phyloP scores from a whole-genome alignment of 2,329 filamentous ascomycete genomes.

The Juglanconis juglandina region DNA sequence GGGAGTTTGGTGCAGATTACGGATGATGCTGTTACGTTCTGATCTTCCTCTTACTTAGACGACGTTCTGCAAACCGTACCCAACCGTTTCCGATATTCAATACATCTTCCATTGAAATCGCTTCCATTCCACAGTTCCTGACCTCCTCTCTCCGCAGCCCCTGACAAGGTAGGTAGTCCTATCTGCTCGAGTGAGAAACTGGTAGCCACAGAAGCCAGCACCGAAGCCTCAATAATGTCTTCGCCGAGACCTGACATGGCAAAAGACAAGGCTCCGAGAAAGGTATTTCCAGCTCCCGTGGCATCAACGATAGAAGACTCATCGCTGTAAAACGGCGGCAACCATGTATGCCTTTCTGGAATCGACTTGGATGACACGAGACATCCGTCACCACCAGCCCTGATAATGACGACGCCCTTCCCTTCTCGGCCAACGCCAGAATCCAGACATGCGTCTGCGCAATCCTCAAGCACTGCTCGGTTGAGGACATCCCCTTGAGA shows the following conservation, averaged over 20 bases:
- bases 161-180: slow-evolving; percentile 22
- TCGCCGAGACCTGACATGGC: slow-evolving; percentile 21
- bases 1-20: slow-evolving; percentile 45
- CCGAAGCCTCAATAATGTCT: slow-evolving; percentile 25
- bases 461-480: background rate
- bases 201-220: slow-evolving; percentile 30
- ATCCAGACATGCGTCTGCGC: background rate
- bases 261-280: slow-evolving; percentile 30
- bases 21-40: slow-evolving; percentile 21
- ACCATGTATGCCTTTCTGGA: slow-evolving; percentile 21
- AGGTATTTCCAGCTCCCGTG: slow-evolving; percentile 35
- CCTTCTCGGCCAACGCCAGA: background rate
- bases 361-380: slow-evolving; percentile 3
- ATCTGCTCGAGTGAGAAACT: slow-evolving; percentile 32
- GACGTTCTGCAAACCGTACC: background rate
- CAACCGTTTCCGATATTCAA: background rate
- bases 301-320: slow-evolving; percentile 28
- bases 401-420: background rate
- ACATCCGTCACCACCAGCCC: slow-evolving; percentile 7
- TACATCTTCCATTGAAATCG: background rate
- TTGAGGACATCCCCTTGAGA: background rate
- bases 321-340: slow-evolving; percentile 27
- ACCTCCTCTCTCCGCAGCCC: background rate
- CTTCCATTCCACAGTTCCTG: background rate
- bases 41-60: background rate